Conservation (phyloP, 2,329 filamentous ascomycete species). For the Colletotrichum sansevieriae region DNA sequence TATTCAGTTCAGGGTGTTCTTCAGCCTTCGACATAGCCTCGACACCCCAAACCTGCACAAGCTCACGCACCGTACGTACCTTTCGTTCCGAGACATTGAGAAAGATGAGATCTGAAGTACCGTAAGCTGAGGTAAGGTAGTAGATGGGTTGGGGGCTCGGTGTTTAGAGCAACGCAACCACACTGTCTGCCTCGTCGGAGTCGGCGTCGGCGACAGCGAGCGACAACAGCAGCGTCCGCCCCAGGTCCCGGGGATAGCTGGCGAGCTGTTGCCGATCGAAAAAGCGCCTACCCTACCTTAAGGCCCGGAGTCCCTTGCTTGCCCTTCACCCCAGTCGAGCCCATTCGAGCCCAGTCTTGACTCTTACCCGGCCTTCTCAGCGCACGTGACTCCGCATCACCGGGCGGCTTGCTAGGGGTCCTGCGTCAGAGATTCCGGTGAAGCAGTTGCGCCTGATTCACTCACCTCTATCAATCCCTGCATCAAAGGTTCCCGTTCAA, state of each 20-base stretch:
- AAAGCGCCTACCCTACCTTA: constrained; percentile 4
- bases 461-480: constrained; percentile 14
- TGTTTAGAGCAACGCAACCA: neutral
- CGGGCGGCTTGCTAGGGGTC: constrained; percentile 8
- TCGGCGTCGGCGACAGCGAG: constrained; percentile 22
- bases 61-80: neutral
- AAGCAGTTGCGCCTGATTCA: constrained; percentile 27
- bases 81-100: constrained; percentile 9
- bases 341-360: constrained; percentile 16
- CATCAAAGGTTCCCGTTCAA: neutral
- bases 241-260: constrained; percentile 26
- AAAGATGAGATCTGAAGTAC: constrained; percentile 3
- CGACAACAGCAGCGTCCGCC: constrained; percentile 13
- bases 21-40: neutral
- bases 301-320: neutral
- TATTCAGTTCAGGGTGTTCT: neutral
- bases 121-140: no score
- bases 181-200: neutral
- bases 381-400: constrained; percentile 29
- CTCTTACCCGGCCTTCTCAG: constrained; percentile 21
- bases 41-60: neutral
- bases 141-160: neutral
- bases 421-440: constrained; percentile 36
- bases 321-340: neutral
- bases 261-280: constrained; percentile 27